Conservation (phyloP, 2,329 filamentous ascomycete species). For the Neofusicoccum parvum region DNA sequence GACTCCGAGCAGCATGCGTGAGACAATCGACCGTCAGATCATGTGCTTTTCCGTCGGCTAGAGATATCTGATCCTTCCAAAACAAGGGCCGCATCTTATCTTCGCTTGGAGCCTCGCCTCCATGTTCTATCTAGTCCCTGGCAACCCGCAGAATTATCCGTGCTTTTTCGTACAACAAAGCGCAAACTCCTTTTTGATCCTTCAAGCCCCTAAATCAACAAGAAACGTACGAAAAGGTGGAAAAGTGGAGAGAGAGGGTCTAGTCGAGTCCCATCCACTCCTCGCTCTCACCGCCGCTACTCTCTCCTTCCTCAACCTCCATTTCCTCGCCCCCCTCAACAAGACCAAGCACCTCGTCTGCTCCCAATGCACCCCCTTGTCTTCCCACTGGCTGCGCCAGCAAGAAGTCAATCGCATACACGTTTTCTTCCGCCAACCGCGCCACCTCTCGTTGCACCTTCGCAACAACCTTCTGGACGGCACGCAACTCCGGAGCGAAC, state of each 20-base stretch:
- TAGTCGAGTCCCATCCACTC: conserved; percentile 19
- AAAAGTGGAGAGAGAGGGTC: background rate
- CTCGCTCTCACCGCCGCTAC: background rate
- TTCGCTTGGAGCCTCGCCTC: background rate
- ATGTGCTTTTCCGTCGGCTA: background rate
- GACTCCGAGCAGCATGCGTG: background rate
- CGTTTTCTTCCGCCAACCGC: conserved; percentile 81
- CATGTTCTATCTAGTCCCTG: background rate
- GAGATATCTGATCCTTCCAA: background rate
- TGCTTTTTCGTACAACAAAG: background rate
- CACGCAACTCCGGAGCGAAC: conserved; percentile 80
- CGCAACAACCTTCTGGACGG: conserved; percentile 77
- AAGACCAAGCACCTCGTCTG: conserved; percentile 3
- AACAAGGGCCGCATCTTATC: background rate
- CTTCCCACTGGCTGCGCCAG: conserved; percentile 52
- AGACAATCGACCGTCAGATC: background rate
- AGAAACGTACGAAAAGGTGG: background rate
- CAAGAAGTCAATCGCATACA: conserved; percentile 86
- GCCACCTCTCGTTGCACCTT: conserved; percentile 82
- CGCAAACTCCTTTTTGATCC: conserved; percentile 8
- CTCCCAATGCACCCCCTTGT: conserved; percentile 22
- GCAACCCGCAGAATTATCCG: conserved; percentile 2
- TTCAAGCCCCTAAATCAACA: background rate
- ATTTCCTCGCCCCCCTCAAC: conserved; percentile 10
- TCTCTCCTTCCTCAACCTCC: conserved; percentile 6